Evolutionary conservation across 1,139 yeast genomes (phyloP).

Genomic region (Suhomyces wounanorum): DNA sequence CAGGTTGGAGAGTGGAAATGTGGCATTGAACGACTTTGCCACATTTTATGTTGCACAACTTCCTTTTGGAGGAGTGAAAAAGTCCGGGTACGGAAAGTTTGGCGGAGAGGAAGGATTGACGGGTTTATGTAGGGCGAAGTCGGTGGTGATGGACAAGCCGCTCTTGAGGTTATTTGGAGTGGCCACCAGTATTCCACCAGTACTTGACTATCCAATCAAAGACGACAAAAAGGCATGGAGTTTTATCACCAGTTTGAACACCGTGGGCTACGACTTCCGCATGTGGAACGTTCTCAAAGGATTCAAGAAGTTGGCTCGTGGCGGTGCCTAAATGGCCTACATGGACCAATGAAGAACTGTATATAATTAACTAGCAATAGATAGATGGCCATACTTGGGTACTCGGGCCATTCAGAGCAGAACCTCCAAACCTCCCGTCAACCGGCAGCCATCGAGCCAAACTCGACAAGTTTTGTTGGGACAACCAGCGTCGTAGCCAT

Average conservation of each 20-base stretch:
- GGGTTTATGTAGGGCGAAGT: slow-evolving; percentile 83
- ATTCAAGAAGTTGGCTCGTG: slow-evolving; percentile 42
- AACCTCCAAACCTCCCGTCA: no score
- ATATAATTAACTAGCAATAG: slow-evolving; percentile 4
- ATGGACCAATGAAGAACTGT: slow-evolving; percentile 1
- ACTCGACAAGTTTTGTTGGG: neutral
- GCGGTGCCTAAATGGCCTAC: slow-evolving; percentile 21
- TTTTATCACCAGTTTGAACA: slow-evolving; percentile 77
- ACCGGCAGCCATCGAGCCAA: neutral
- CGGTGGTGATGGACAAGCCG: slow-evolving; percentile 81
- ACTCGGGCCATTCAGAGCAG: no score
- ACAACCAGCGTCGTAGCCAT: slow-evolving; percentile 1
- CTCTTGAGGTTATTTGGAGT: slow-evolving; percentile 59
- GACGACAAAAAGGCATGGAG: slow-evolving; percentile 85
- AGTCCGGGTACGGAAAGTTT: slow-evolving; percentile 94
- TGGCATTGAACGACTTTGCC: slow-evolving; percentile 96
- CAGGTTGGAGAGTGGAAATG: slow-evolving; percentile 76
- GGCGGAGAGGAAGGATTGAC: slow-evolving; percentile 96
- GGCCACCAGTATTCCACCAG: slow-evolving; percentile 81
- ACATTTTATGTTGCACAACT: slow-evolving; percentile 89
- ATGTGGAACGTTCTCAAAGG: slow-evolving; percentile 60
- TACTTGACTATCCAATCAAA: slow-evolving; percentile 86
- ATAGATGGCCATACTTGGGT: slow-evolving; percentile 5
- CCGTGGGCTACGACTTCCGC: slow-evolving; percentile 82
- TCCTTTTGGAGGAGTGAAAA: slow-evolving; percentile 82